A percentile compares a stretch with the other conserved stretches of the same genome.
These are phyloP conservation scores for Crithidia mellificae DNA, from an alignment of 208 protist species.

Conservation along the genomic window DNA sequence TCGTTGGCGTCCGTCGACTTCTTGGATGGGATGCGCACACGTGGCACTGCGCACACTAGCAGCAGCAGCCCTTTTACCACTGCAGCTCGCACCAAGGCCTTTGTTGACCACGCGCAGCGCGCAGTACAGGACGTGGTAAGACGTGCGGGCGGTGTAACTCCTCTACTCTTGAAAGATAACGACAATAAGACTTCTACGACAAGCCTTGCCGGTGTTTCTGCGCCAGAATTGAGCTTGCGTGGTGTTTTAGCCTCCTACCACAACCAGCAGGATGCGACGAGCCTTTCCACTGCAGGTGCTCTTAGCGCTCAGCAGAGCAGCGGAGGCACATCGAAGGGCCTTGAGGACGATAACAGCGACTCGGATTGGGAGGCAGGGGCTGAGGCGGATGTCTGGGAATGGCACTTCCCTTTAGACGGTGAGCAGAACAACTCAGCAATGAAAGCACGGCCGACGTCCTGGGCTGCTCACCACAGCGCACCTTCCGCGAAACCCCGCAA, in stretches of 20 bases:
- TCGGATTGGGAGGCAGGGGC: conserved; percentile 2
- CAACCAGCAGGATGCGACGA: not conserved
- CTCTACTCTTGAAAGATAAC: not conserved
- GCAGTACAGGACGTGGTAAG: not conserved
- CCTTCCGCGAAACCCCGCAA: not conserved
- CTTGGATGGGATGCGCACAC: not conserved
- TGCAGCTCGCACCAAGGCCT: not conserved
- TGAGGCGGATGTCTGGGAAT: not conserved
- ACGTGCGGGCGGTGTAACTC: not conserved
- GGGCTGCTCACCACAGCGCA: not conserved
- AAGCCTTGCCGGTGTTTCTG: not conserved
- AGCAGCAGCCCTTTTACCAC: not conserved
- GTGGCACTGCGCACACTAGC: too few species aligned
- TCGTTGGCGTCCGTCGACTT: not conserved
- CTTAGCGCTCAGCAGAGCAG: too few species aligned
- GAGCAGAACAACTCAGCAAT: too few species aligned
- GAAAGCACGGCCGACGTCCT: too few species aligned
- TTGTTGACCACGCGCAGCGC: not conserved
- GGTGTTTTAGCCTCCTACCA: not conserved
- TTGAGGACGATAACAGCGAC: not conserved
- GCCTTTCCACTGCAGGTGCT: not conserved
- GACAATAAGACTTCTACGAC: too few species aligned
- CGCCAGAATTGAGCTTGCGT: conserved; percentile 1
- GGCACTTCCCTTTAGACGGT: not conserved
- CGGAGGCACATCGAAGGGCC: not conserved